Base-by-base conservation (phyloP, 805 yeast genomes). In the Cyberlindnera japonica region DNA sequence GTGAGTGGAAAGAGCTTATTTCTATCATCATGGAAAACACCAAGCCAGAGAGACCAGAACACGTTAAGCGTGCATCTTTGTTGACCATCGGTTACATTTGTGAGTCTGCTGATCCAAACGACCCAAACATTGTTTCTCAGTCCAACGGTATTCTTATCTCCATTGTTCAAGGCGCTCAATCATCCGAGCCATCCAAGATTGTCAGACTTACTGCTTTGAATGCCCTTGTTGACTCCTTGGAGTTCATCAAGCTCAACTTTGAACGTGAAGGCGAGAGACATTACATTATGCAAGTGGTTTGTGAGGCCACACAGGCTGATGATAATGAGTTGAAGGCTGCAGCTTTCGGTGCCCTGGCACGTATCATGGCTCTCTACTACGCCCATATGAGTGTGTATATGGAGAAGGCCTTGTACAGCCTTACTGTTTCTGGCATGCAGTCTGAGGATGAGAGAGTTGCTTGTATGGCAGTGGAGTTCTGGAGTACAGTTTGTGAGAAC, bases 401-500 rank as follows among this genome's bases (percentile, higher is more conserved):
- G 99, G 97, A 91, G 65, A 89, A 87, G 69, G 99, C 99, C 2
- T 68, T 93, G 38, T 93, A 84, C 54, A 87, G 88, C 14, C 72
- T 93, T 44, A 90, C 98, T 5, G 89, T 91, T 32, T 67, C 81
- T 16, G 97, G 98, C 32, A 93, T 93, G 96, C 82, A 82, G 63
- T 81, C 88, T 42, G 50, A 55, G 6, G 83, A 87, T 65, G 95
- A 85, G 55, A 77, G 77, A 54, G 98, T 93, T 22, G 83, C 96
- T 1, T 88, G 97, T 59, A 90, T 91, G 97, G 97, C 99, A 22
- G 93, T 93, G 43, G 99, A 93, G 67, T 91, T 93, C 62, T 93
- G 99, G 99, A 81, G 91, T 44, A 88, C 99, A n/a, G 93, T 93
- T n/a, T 90, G 98, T 69, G 99, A 93, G 68, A 96, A 84, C 59